Conservation (phyloP, 129 eudicot genomes). For the Tagetes erecta region DNA sequence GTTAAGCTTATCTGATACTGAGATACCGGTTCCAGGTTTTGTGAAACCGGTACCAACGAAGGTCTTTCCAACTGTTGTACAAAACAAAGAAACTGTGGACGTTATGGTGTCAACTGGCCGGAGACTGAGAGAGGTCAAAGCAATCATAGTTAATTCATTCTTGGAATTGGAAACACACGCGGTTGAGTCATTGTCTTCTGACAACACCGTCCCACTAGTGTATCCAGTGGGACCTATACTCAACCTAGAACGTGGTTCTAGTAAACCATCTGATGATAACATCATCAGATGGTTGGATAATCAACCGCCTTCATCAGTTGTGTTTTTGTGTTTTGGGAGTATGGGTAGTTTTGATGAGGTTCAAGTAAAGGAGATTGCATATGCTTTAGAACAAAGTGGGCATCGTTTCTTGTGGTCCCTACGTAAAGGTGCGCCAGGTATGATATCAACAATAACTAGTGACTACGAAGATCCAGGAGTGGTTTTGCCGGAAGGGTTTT, state of each 20-base stretch:
- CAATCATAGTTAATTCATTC: conserved; percentile 39
- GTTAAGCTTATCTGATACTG: conserved; percentile 17
- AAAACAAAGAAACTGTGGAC: conserved; percentile 10
- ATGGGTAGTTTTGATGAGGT: conserved; percentile 43
- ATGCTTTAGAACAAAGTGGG: conserved; percentile 48
- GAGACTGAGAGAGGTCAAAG: conserved; percentile 35
- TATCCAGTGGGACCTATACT: conserved; percentile 47
- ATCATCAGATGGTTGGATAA: conserved; percentile 37
- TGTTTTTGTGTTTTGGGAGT: conserved; percentile 65
- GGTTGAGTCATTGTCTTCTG: conserved; percentile 9
- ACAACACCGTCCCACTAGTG: conserved; percentile 20
- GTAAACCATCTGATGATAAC: background rate
- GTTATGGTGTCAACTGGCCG: background rate
- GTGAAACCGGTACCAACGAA: conserved; percentile 33
- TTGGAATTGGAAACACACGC: conserved; percentile 38
- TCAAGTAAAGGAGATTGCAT: conserved; percentile 58
- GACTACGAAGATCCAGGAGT: conserved; percentile 32
- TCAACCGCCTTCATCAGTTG: conserved; percentile 43
- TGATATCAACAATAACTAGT: background rate
- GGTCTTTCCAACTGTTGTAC: conserved; percentile 21
- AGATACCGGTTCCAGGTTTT: conserved; percentile 29
- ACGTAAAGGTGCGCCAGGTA: conserved; percentile 25
- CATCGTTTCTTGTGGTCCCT: conserved; percentile 53
- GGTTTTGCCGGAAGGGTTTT: conserved; percentile 47
- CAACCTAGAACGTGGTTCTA: conserved; percentile 9